phyloP scores from a whole-genome alignment of 306 rosid genomes.

The Castanea mollissima region DNA sequence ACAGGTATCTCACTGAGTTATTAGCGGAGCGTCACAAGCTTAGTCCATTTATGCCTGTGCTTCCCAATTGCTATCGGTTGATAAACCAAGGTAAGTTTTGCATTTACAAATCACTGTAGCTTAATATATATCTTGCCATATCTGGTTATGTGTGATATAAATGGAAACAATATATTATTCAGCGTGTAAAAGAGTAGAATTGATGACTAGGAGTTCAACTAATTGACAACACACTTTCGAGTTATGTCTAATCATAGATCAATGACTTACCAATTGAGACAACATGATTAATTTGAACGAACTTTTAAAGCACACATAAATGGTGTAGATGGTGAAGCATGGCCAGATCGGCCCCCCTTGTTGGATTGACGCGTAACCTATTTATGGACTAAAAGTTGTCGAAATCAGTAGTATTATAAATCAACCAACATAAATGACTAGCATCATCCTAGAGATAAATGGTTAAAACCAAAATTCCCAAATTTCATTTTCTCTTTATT shows the following conservation, averaged over 20 bases:
- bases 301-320: not conserved
- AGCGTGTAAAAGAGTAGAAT: too few species aligned
- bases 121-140: not conserved
- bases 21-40: slow-evolving; percentile 83
- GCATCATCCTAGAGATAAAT: not conserved
- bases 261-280: not conserved
- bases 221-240: not conserved
- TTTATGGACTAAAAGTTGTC: not conserved
- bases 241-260: not conserved
- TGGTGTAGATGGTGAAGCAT: not conserved
- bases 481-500: not conserved
- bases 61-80: slow-evolving; percentile 66
- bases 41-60: slow-evolving; percentile 70
- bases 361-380: not conserved
- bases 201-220: too few species aligned
- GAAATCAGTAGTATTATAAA: not conserved
- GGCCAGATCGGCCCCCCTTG: not conserved
- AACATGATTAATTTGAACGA: not conserved
- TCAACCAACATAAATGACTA: not conserved
- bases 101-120: not conserved
- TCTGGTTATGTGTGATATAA: not conserved
- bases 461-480: not conserved
- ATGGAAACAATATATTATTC: not conserved
- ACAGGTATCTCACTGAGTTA: slow-evolving; percentile 74
- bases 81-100: slow-evolving; percentile 79